Conservation (phyloP, 208 protist genomes). For the Wallacemonas sp. region DNA sequence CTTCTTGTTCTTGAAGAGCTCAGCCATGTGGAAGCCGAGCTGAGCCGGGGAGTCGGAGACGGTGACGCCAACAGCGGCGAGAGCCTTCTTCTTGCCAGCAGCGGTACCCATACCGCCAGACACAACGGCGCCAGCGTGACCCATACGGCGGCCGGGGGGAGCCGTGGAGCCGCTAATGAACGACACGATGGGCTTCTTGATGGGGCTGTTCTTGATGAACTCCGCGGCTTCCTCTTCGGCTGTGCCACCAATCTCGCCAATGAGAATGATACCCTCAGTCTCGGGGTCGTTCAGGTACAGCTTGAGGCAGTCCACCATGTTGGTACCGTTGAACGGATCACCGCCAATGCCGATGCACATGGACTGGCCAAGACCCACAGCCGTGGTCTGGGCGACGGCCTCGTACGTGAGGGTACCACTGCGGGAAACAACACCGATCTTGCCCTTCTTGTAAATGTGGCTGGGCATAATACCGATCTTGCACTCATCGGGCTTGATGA, state of each 20-base stretch:
- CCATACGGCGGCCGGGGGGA: conserved; percentile 96
- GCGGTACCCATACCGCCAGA: conserved; percentile 94
- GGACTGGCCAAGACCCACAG: conserved; percentile 95
- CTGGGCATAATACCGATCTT: conserved; percentile 99
- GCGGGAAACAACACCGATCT: conserved; percentile 99
- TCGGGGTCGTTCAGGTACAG: conserved; percentile 97
- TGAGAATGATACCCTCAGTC: conserved; percentile 98
- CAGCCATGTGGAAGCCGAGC: conserved; percentile 93
- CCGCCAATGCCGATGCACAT: conserved; percentile 98
- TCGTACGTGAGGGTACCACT: conserved; percentile 99
- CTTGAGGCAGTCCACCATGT: conserved; percentile 98
- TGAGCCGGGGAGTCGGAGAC: conserved; percentile 94
- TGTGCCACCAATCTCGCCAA: conserved; percentile 98
- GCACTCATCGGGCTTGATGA: conserved; percentile 98
- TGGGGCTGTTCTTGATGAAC: conserved; percentile 94
- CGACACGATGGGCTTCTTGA: conserved; percentile 96
- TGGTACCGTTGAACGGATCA: conserved; percentile 99
- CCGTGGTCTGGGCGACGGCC: conserved; percentile 98
- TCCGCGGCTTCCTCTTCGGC: conserved; percentile 98
- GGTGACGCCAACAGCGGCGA: conserved; percentile 90
- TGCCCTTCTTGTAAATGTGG: conserved; percentile 98
- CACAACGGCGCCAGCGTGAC: conserved; percentile 99
- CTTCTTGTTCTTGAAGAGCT: conserved; percentile 67
- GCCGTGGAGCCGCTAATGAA: conserved; percentile 99
- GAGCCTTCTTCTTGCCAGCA: conserved; percentile 94